Conservation (phyloP, 768 basidiomycete genomes). For the Daedaleopsis sinensis region DNA sequence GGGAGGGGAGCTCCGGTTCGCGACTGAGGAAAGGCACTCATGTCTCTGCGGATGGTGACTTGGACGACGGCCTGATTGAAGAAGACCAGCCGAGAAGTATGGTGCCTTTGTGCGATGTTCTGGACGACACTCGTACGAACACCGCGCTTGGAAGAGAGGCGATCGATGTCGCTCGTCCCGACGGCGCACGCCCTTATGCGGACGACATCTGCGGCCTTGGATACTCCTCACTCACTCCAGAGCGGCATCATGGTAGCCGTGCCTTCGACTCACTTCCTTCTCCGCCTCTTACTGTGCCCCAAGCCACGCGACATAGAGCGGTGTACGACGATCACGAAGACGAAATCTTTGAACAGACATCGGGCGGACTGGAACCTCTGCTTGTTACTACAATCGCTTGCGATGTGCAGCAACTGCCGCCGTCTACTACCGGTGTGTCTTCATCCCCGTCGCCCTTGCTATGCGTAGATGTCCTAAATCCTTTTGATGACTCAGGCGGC, state of each 20-base stretch:
- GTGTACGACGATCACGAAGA: not conserved
- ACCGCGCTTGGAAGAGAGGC: not conserved
- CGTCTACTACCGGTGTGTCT: no score
- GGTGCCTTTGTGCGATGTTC: not conserved
- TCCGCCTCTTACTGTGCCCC: conserved; percentile 9
- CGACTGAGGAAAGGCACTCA: not conserved
- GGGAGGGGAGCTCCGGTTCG: not conserved
- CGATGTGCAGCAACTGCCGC: no score
- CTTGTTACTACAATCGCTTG: not conserved
- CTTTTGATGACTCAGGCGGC: not conserved
- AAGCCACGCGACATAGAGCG: not conserved
- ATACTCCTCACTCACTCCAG: not conserved
- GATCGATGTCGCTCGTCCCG: not conserved
- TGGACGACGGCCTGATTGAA: no score
- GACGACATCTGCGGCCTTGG: not conserved
- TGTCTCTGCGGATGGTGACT: not conserved
- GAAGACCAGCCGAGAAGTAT: not conserved
- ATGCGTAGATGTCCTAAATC: no score
- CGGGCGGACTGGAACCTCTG: not conserved
- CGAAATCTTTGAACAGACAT: not conserved
- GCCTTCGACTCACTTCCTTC: conserved; percentile 9
- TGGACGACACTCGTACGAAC: not conserved
- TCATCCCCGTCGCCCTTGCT: no score
- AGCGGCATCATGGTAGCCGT: not conserved
- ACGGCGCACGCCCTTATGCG: not conserved